Base-by-base conservation (phyloP, 768 basidiomycete species). In the Tylopilus rubrobrunneus region DNA sequence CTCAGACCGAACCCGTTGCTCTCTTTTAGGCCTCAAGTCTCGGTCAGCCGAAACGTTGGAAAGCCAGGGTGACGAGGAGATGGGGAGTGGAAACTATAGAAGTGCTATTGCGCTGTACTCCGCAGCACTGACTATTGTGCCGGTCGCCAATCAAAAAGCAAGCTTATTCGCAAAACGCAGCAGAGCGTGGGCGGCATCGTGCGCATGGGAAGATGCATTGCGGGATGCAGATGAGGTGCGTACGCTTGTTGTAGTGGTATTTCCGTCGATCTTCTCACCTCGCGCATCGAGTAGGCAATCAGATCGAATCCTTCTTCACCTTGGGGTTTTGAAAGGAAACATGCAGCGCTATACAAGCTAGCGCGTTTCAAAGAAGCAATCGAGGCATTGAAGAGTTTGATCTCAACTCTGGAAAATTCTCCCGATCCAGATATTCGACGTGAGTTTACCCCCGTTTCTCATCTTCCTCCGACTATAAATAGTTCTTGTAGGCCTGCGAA, bases 201-300 rank as follows among this genome's bases (percentile, higher is more conserved):
- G 15, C 28, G 50, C 27, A 12, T 65, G 56, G 52, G 40, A 58
- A 14, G 49, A 45, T 43, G 52, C 57, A 2, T 47, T 65, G 42
- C 44, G 27, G 14, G 63, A 64, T 45, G 62, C 56, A 19, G 36
- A 62, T 5, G 53, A 64, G 51, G 62, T 65, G 10, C 15, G 55
- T 53, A 15, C 0, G 7, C 21, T 40, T 2, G 0, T 36, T 2
- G 4, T 14, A 8, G 15, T 5, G n/a, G 1, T 25, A 6, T 25
- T 14, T 40, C 14, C 3, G 12, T 49, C 9, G 1, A 43, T 45
- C 10, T 23, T 12, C 17, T 1, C 19, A 40, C 29, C 6, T 36
- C 3, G 39, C 3, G 39, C 9, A 28, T 31, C 14, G 15, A 33
- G 28, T 31, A 64, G 62, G 62, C 51, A 4, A 56, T 58, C 7